Conservation (phyloP, 2,329 filamentous ascomycete species). For the Stromatinia cepivora region DNA sequence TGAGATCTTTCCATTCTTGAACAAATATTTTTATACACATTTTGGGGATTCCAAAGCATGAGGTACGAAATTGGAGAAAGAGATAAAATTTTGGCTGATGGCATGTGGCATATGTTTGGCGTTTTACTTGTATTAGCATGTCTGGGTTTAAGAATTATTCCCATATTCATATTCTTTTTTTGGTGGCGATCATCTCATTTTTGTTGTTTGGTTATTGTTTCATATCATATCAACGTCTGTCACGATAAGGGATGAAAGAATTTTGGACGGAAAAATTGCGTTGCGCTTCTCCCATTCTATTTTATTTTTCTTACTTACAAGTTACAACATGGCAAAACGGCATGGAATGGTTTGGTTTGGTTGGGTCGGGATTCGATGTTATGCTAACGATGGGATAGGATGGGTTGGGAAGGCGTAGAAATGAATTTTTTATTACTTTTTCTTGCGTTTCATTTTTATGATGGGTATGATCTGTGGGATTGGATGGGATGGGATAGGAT, state of each 20-base stretch:
- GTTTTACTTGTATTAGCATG: slow-evolving; percentile 6
- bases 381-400: not conserved
- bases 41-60: not conserved
- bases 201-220: not conserved
- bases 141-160: slow-evolving; percentile 15
- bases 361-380: no score
- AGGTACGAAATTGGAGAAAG: not conserved
- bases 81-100: not conserved
- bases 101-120: slow-evolving; percentile 12
- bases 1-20: slow-evolving; percentile 6
- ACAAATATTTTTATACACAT: not conserved
- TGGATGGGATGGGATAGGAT: not conserved
- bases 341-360: not conserved
- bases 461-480: no score
- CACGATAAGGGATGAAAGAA: slow-evolving; percentile 16
- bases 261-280: not conserved
- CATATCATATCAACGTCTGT: slow-evolving; percentile 10
- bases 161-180: not conserved
- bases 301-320: not conserved
- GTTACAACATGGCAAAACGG: slow-evolving; percentile 9
- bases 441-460: no score
- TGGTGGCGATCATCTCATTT: not conserved
- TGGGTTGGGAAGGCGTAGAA: not conserved
- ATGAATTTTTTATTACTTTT: no score
- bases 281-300: no score